Base-by-base conservation (phyloP, 352 stramenopile species). In the Pythium plurisporium region DNA sequence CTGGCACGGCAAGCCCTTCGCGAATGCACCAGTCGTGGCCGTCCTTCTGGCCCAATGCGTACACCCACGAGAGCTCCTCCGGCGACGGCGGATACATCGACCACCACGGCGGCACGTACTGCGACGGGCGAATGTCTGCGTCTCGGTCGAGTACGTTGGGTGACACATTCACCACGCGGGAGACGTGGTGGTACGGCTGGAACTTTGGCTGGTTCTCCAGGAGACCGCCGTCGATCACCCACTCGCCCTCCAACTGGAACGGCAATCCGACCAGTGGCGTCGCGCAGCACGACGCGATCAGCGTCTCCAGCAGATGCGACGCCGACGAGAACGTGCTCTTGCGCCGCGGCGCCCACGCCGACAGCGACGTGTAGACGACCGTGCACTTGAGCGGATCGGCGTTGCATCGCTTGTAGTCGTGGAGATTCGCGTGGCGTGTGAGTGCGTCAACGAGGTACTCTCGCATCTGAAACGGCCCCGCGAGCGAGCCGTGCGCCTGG, bases 51-150 rank as follows among this genome's bases (percentile, higher is more conserved):
- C 71, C 71, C 14, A 78, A 33, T 14, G 65, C 23, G 40, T 62
- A 75, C 5, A 80, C 43, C 73, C 73, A 82, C 17, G 34, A 23
- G 20, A 82, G 47, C 23, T 71, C 59, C 10, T 62, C 45, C 36
- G 58, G 42, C 7, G 57, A 64, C 12, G 70, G 67, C 14, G 73
- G 73, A 27, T 74, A 82, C 36, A 80, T 45, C 7, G 57, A 64
- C 73, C 73, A 82, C 64, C 70, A 74, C 34, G 70, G 44, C 9
- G 73, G 73, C 10, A 82, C 55, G 44, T 77, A 79, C 44, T 63
- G 55, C 12, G 67, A 78, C 19, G 73, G 73, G 30, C 65, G 65
- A 52, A 82, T 82, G 53, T 80, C 73, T 6, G 67, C 67, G 22
- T 65, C 26, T 8, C 51, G 37, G 52, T 59, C 68, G 14, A 34